Evolutionary conservation across 371 early-diverging fungal genomes (phyloP), one percentile per base, ranked within the genome.

Genomic region (Mucor indicus): DNA sequence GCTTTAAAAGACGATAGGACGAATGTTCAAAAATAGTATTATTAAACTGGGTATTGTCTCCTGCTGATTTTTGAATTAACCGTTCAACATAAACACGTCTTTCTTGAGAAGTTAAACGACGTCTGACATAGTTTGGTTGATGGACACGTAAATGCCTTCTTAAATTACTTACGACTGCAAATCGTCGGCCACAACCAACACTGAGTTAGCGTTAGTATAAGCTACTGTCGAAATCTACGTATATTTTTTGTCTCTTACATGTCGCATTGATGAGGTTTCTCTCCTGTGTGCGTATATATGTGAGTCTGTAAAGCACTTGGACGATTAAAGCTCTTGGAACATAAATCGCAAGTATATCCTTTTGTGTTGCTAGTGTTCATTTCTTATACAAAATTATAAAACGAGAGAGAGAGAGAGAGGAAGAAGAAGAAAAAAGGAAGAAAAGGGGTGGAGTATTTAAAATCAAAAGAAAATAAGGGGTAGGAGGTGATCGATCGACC

Each of bases 301-400:
- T 91, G 91, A 5, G 88, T 86, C 5, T 69, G 60, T 1, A 88
- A 63, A 4, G 87, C 82, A 31, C 87, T 87, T 0, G 93, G 93
- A 16, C 90, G 82, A 35, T 80, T 80, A 54, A 92, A 92, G 10
- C 66, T 50, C 44, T 90, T 89, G 3, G 63, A 58, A 53, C 93
- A 92, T 11, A 50, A 49, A 4, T 50, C 46, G 48, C 89, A 89
- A 47, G 65, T 68, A 58, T 87, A 87, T 33, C 21, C 20, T 23
- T 58, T 56, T 46, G 31, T 33, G n/a, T 5, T 33, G n/a, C n/a
- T n/a, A n/a, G n/a, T n/a, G n/a, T n/a, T n/a, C n/a, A n/a, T n/a
- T n/a, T n/a, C n/a, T n/a, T n/a, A n/a, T n/a, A n/a, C n/a, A n/a
- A n/a, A n/a, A n/a, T n/a, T n/a, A n/a, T n/a, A n/a, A n/a, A n/a